Base-by-base conservation (phyloP, 192 early-diverging fungal species). In the Podila minutissima region DNA sequence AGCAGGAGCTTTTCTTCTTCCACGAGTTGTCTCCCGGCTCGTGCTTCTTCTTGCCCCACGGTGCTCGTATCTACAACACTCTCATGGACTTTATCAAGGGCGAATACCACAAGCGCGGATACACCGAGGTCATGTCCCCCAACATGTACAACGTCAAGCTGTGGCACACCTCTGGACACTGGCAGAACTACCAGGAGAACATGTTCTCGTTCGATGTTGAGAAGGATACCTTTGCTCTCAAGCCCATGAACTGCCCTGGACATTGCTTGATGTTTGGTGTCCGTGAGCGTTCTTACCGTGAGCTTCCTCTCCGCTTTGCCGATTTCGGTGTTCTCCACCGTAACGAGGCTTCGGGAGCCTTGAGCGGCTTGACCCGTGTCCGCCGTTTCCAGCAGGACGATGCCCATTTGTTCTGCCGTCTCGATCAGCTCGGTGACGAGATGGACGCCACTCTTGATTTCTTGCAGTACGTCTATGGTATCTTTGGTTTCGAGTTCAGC, bases 1-100 rank as follows among this genome's bases (percentile, higher is more conserved):
- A 98, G 84, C 98, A 99, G 87, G 98, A 99, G 77, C 91, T 99
- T 66, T 99, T 96, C 93, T 98, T 99, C 86, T 97, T 98, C 92
- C 91, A 97, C 71, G 95, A 98, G 62, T 85, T 98, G 37, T 94
- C 92, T 74, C 97, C 98, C 29, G 98, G 98, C 20, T 94, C 93
- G 33, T 90, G 91, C 64, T 99, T 98, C 85, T 96, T 97, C 88
- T 84, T 97, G 62, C 98, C 98, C n/a, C 92, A 97, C 74, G 98
- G 98, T 67, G 82, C 98, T 17, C 91, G 95, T 51, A 94, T 99
- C 84, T 98, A 98, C 91, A 99, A 98, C 87, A 92, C 92, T 15
- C 87, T 99, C 69, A 89, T 97, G 72, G 93, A 97, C 33, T 89
- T 99, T 68, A 95, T 97, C 83, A 95, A 92, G 73, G 88, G 59